Conservation (phyloP, 306 rosid species). For the Trifolium repens region DNA sequence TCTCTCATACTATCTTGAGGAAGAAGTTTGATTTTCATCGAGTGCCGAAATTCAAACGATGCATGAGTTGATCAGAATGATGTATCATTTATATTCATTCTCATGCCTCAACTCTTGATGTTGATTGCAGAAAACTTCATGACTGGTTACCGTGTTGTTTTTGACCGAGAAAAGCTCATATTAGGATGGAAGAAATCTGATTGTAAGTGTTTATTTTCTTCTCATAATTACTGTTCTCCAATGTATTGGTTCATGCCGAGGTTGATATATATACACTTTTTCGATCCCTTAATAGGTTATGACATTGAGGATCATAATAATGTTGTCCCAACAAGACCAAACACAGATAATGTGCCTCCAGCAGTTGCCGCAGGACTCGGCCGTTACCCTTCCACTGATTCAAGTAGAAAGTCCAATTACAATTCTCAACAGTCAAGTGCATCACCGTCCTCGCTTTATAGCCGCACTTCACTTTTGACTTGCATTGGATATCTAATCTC, state of each 20-base stretch:
- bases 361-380: slow-evolving; percentile 73
- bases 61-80: not conserved
- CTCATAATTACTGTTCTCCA: slow-evolving; percentile 25
- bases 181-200: slow-evolving; percentile 92
- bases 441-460: slow-evolving; percentile 46
- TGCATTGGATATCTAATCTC: slow-evolving; percentile 46
- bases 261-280: slow-evolving; percentile 29
- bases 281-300: slow-evolving; percentile 62
- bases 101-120: slow-evolving; percentile 25
- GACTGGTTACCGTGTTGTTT: slow-evolving; percentile 87
- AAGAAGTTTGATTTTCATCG: not conserved
- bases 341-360: slow-evolving; percentile 65
- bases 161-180: slow-evolving; percentile 78
- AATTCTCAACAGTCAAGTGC: slow-evolving; percentile 52
- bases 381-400: slow-evolving; percentile 54
- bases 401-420: slow-evolving; percentile 45
- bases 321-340: slow-evolving; percentile 45
- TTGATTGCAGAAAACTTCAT: slow-evolving; percentile 84
- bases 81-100: slow-evolving; percentile 29
- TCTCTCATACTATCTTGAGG: slow-evolving; percentile 36
- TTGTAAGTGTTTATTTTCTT: slow-evolving; percentile 58
- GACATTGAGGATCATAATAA: slow-evolving; percentile 62
- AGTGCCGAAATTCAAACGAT: not conserved
- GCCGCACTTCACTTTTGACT: slow-evolving; percentile 44
- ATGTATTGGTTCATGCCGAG: slow-evolving; percentile 11